These are phyloP conservation scores for Diplosphaera chodatii DNA, from an alignment of 139 green algal species.

Conservation along the genomic window DNA sequence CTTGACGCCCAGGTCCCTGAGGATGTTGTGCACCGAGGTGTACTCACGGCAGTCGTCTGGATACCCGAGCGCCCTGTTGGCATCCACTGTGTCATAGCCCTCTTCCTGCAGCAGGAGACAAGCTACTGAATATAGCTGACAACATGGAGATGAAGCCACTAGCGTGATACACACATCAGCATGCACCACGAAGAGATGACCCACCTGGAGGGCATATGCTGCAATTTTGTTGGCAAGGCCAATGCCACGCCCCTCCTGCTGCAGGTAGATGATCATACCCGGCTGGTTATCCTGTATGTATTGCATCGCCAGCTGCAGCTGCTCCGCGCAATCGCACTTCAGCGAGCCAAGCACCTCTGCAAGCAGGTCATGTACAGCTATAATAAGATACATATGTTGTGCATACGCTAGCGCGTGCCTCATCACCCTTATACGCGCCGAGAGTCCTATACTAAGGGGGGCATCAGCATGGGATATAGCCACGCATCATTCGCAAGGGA, in stretches of 20 bases:
- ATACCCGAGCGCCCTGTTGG: conserved; percentile 85
- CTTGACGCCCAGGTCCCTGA: conserved; percentile 68
- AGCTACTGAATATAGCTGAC: too few relatives aligned
- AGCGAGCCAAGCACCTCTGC: conserved; percentile 86
- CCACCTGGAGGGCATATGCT: conserved; percentile 82
- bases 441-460: too few relatives aligned
- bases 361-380: conserved; percentile 2
- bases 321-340: conserved; percentile 93
- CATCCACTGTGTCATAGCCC: conserved; percentile 91
- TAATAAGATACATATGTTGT: too few relatives aligned
- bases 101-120: too few relatives aligned
- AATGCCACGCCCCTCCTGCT: conserved; percentile 92
- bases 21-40: conserved; percentile 81
- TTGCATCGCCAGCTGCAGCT: conserved; percentile 78
- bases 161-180: too few relatives aligned
- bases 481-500: too few relatives aligned
- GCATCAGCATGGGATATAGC: too few relatives aligned
- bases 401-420: too few relatives aligned
- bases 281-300: conserved; percentile 61
- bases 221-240: conserved; percentile 97
- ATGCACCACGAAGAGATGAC: too few relatives aligned
- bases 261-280: conserved; percentile 90
- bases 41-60: conserved; percentile 93
- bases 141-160: too few relatives aligned
- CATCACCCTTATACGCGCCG: too few relatives aligned